Evolutionary conservation across 441 rosid genomes (phyloP).

Genomic region (Gossypium schwendimanii): DNA sequence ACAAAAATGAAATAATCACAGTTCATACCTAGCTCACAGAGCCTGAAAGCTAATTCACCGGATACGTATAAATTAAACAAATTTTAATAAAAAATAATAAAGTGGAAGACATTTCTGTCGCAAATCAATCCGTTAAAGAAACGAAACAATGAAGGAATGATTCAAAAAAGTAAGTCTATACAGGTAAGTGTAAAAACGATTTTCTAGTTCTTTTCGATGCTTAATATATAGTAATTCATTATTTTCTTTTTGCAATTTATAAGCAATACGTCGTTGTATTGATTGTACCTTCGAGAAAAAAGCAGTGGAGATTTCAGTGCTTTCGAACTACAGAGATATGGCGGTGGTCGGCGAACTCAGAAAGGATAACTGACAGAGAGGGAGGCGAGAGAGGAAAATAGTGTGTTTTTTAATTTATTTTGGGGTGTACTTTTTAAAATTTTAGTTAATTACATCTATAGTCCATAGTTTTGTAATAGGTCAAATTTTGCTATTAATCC

Average conservation of each 20-base stretch:
- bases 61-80: neutral
- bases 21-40: neutral
- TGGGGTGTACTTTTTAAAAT: too few species aligned
- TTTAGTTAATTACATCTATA: neutral
- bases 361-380: conserved; percentile 24
- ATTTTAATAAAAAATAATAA: neutral
- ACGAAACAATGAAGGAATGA: neutral
- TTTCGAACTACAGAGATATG: conserved; percentile 13
- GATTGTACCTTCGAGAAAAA: conserved; percentile 12
- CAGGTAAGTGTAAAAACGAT: neutral
- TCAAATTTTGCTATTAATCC: too few species aligned
- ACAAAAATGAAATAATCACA: neutral
- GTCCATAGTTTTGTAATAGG: neutral
- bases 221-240: neutral
- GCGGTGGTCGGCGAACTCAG: conserved; percentile 33
- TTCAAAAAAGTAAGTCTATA: neutral
- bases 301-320: conserved; percentile 3
- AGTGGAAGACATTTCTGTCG: conserved; percentile 2
- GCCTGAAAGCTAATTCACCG: neutral
- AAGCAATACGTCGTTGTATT: neutral
- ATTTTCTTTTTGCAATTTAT: neutral
- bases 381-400: conserved; percentile 13
- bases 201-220: neutral
- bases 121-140: conserved; percentile 8
- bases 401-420: neutral